These are phyloP conservation scores for Carallia brachiata DNA, from an alignment of 345 rosid genomes.

Conservation along the genomic window DNA sequence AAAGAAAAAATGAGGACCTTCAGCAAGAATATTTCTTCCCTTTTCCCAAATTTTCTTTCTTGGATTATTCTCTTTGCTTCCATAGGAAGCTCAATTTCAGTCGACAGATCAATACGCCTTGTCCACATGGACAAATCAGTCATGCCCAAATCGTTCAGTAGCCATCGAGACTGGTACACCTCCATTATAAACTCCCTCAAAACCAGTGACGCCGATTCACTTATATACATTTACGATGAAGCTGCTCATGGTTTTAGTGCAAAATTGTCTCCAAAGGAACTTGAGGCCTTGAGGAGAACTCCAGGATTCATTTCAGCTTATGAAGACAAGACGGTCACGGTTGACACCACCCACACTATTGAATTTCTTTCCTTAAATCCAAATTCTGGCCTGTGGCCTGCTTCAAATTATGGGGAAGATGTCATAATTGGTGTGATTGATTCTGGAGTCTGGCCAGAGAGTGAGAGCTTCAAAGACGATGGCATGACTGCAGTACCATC, in stretches of 20 bases:
- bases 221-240: constrained; percentile 21
- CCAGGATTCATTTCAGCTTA: constrained; percentile 31
- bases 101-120: constrained; percentile 20
- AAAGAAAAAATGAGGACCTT: background rate
- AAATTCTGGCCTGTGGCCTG: constrained; percentile 24
- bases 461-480: constrained; percentile 33
- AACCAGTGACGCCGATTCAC: background rate
- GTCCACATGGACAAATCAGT: constrained; percentile 38
- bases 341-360: constrained; percentile 31
- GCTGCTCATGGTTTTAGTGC: constrained; percentile 33
- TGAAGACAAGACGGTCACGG: constrained; percentile 15
- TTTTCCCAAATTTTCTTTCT: background rate
- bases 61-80: background rate
- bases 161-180: constrained; percentile 28
- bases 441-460: constrained; percentile 43
- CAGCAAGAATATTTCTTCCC: background rate
- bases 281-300: constrained; percentile 10
- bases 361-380: constrained; percentile 30
- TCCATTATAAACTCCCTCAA: constrained; percentile 19
- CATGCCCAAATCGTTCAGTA: constrained; percentile 34
- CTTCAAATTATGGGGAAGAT: constrained; percentile 33
- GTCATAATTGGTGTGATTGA: constrained; percentile 38
- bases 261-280: constrained; percentile 17
- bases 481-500: constrained; percentile 28
- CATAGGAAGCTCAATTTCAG: background rate